These are phyloP conservation scores for Dinochytrium kinnereticum DNA, from an alignment of 371 early-diverging fungal species.

Conservation along the genomic window DNA sequence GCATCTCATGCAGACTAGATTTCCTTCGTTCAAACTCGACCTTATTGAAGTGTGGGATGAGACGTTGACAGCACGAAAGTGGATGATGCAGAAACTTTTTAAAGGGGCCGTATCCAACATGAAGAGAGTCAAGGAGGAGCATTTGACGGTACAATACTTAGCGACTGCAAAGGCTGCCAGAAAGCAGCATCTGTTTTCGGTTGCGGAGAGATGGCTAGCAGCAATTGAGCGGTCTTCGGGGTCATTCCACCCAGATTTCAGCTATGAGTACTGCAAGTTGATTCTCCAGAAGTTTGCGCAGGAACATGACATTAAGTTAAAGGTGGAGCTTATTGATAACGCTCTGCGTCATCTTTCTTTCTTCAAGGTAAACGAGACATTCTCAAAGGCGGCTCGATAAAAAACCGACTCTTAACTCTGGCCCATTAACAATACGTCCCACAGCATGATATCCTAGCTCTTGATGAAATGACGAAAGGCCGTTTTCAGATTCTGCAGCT, in stretches of 20 bases:
- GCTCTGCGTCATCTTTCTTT: conserved; percentile 7
- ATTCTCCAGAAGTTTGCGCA: conserved; percentile 13
- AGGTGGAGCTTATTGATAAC: conserved; percentile 20
- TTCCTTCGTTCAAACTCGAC: conserved; percentile 27
- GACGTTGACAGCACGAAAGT: conserved; percentile 43
- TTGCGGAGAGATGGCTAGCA: conserved; percentile 51
- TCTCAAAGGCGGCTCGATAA: too few relatives aligned
- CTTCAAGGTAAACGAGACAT: conserved; percentile 1
- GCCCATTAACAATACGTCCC: too few relatives aligned
- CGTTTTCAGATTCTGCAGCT: background rate
- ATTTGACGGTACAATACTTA: background rate
- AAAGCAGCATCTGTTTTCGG: conserved; percentile 61
- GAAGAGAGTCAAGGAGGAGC: background rate
- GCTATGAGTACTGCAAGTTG: conserved; percentile 31
- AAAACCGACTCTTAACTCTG: too few relatives aligned
- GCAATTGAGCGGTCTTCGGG: conserved; percentile 11
- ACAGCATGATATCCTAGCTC: background rate
- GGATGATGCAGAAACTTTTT: conserved; percentile 43
- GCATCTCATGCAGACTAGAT: conserved; percentile 24
- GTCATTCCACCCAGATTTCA: conserved; percentile 32
- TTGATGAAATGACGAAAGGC: background rate
- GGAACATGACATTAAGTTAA: background rate
- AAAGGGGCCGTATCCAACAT: background rate
- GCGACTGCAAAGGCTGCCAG: conserved; percentile 60
- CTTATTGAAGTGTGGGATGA: conserved; percentile 61